Percentiles rank a stretch among this genome's conserved stretches.
phyloP scores from a whole-genome alignment of 352 stramenopile species.

The Phytophthora agathidicida region DNA sequence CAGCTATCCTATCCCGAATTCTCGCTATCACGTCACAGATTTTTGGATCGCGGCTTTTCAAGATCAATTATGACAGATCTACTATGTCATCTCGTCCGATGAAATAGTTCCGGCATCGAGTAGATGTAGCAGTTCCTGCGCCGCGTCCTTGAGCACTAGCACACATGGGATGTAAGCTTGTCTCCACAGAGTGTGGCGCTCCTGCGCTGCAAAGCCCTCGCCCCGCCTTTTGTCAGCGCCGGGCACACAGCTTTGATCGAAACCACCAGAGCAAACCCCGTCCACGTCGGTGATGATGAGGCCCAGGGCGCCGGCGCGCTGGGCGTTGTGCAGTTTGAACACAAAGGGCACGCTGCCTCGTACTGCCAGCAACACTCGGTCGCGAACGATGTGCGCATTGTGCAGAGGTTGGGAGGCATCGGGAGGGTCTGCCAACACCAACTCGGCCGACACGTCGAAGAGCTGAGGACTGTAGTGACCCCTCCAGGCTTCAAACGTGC shows the following conservation, averaged over 20 bases:
- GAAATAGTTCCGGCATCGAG: slow-evolving; percentile 1
- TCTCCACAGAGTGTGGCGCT: slow-evolving; percentile 61
- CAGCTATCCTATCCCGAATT: no score
- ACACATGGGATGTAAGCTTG: slow-evolving; percentile 69
- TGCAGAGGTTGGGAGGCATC: slow-evolving; percentile 56
- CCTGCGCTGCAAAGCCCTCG: slow-evolving; percentile 65
- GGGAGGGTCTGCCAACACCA: slow-evolving; percentile 66
- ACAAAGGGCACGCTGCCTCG: slow-evolving; percentile 64
- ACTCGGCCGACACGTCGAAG: slow-evolving; percentile 74
- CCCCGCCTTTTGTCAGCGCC: slow-evolving; percentile 48
- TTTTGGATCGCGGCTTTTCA: slow-evolving; percentile 35
- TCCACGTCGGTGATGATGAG: slow-evolving; percentile 66
- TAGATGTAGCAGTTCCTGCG: slow-evolving; percentile 37
- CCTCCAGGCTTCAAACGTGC: slow-evolving; percentile 61
- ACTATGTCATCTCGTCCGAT: slow-evolving; percentile 13
- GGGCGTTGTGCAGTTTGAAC: slow-evolving; percentile 71
- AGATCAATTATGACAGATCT: not conserved
- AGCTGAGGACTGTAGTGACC: slow-evolving; percentile 67
- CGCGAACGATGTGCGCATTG: slow-evolving; percentile 56
- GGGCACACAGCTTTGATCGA: slow-evolving; percentile 77
- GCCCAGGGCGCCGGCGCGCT: slow-evolving; percentile 67
- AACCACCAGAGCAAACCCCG: slow-evolving; percentile 47
- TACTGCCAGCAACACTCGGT: slow-evolving; percentile 62
- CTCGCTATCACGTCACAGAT: slow-evolving; percentile 28
- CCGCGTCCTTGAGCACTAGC: slow-evolving; percentile 43